Base-by-base conservation (phyloP, 495 filamentous ascomycete genomes). In the Penicillium roqueforti region DNA sequence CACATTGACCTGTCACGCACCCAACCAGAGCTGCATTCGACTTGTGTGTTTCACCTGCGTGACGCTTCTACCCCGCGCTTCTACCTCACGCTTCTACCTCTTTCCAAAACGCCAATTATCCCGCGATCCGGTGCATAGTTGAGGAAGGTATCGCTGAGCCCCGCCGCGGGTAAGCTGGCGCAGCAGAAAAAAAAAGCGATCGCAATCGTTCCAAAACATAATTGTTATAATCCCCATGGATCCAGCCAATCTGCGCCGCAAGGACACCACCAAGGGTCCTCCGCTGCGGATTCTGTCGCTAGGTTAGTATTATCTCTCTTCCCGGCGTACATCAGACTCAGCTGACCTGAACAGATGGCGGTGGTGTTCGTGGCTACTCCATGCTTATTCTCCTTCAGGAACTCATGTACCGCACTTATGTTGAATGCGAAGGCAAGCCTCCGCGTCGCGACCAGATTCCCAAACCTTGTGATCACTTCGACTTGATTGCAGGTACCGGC, bases 391-490 rank as follows among this genome's bases (percentile, higher is more conserved):
- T 97, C 52, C 83, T 98, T 49, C 89, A 95, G 77, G 91, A 96
- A 75, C 79, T 98, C 39, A 98, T 98, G 93, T 87, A 95, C 72
- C 81, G 87, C 32, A 89, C 87, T 6, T 96, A 91, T 65, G 88
- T 93, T 66, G 88, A 93, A 73, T 75, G 68, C 54, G 86, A 95
- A 71, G 89, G 90, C 25, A 81, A 85, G 58, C 88, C 91, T 14
- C 91, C 92, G 46, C 83, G 84, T 49, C 83, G 88, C 64, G 83
- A 90, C 59, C 84, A 97, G 61, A 92, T 97, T 20, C 93, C 95
- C 23, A 96, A 96, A 61, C 93, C 93, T 56, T 96, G 91, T 83
- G 95, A 98, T 56, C 89, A 97, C 69, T 98, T 98, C 74, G 93
- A 98, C 72, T 78, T 98, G 51, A 98, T 98, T 56, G 86, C 85